These are phyloP conservation scores for Pythium oligandrum DNA, from an alignment of 352 stramenopile species.

Conservation along the genomic window DNA sequence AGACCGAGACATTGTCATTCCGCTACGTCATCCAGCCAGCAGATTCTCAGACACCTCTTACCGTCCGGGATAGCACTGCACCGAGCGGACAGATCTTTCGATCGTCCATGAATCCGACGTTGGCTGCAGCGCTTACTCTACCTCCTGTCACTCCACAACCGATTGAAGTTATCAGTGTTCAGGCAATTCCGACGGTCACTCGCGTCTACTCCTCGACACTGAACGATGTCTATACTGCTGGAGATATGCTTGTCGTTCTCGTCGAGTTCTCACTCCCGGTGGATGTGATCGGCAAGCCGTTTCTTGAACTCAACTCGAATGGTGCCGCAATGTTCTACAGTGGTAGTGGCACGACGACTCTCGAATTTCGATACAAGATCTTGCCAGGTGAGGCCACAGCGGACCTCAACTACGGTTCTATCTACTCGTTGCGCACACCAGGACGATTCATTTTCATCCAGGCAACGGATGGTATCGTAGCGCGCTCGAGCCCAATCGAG, in stretches of 20 bases:
- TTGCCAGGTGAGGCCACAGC: conserved; percentile 27
- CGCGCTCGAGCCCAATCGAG: conserved; percentile 22
- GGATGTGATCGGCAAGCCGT: conserved; percentile 36
- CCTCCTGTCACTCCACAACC: conserved; percentile 6
- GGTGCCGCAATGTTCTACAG: conserved; percentile 44
- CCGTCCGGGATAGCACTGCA: conserved; percentile 22
- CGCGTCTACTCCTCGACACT: conserved; percentile 35
- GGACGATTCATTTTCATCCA: conserved; percentile 9
- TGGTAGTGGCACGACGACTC: conserved; percentile 32
- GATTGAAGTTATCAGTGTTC: conserved; percentile 28
- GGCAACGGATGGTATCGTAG: neutral
- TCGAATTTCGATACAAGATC: conserved; percentile 73
- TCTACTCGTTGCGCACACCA: conserved; percentile 28
- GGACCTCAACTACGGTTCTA: conserved; percentile 54
- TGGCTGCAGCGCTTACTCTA: conserved; percentile 26
- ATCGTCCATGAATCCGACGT: conserved; percentile 25
- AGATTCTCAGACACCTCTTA: conserved; percentile 25
- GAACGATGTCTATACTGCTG: conserved; percentile 51
- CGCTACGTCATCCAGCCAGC: conserved; percentile 44
- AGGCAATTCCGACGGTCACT: conserved; percentile 29
- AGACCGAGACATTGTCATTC: conserved; percentile 43
- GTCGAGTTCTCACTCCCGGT: conserved; percentile 50
- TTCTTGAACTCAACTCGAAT: conserved; percentile 68
- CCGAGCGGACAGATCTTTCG: conserved; percentile 41
- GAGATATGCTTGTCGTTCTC: conserved; percentile 54